phyloP scores from a whole-genome alignment of 1,139 yeast genomes.

The Yamadazyma mexicana region DNA sequence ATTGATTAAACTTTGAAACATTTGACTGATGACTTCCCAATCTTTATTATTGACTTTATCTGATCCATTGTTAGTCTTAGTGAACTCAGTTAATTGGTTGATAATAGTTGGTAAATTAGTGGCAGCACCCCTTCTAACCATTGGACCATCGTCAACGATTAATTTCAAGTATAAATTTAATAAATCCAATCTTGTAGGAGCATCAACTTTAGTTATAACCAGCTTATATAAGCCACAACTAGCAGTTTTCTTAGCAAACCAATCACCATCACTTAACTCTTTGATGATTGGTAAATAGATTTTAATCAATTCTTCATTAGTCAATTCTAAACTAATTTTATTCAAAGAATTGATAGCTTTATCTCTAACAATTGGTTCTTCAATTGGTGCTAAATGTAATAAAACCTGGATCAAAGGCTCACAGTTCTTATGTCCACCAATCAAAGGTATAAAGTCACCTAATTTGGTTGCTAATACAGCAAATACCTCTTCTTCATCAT shows the following conservation, averaged over 20 bases:
- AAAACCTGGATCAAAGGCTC: slow-evolving; percentile 80
- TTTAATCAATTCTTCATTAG: slow-evolving; percentile 64
- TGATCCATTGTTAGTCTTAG: slow-evolving; percentile 23
- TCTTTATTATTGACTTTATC: slow-evolving; percentile 45
- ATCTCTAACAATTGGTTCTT: slow-evolving; percentile 97
- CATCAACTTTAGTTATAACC: slow-evolving; percentile 61
- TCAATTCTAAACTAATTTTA: slow-evolving; percentile 62
- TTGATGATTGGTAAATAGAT: slow-evolving; percentile 76
- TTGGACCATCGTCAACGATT: slow-evolving; percentile 90
- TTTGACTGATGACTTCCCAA: slow-evolving; percentile 74
- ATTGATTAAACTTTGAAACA: slow-evolving; percentile 77
- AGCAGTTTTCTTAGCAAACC: slow-evolving; percentile 94
- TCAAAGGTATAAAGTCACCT: slow-evolving; percentile 78
- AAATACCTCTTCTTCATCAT: slow-evolving; percentile 97
- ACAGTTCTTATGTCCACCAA: slow-evolving; percentile 84
- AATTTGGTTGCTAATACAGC: slow-evolving; percentile 90
- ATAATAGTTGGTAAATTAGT: slow-evolving; percentile 74
- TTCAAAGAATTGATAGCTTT: slow-evolving; percentile 89
- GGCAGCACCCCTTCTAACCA: slow-evolving; percentile 97
- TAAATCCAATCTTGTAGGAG: slow-evolving; percentile 57
- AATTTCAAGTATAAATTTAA: slow-evolving; percentile 68
- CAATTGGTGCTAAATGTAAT: slow-evolving; percentile 86
- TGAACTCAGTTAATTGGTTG: slow-evolving; percentile 49
- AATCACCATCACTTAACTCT: slow-evolving; percentile 79
- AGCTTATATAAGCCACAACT: slow-evolving; percentile 85